Conservation (phyloP, 305 asterid genomes). For the Fraxinus ornus region DNA sequence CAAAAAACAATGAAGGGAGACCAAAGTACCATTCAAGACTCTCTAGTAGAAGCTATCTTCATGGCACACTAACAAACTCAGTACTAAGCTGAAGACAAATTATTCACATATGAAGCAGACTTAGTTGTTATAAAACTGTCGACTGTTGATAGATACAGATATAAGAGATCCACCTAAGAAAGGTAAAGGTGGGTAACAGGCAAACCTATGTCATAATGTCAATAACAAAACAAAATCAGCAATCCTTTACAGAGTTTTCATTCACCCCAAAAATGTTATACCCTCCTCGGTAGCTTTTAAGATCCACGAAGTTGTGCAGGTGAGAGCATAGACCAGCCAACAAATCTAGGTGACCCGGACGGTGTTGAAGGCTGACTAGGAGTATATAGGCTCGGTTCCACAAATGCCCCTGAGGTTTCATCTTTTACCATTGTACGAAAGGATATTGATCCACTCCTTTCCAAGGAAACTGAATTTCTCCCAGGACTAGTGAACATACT, state of each 20-base stretch:
- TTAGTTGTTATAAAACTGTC: not conserved
- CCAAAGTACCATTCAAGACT: not conserved
- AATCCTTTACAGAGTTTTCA: slow-evolving; percentile 19
- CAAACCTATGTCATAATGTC: slow-evolving; percentile 1
- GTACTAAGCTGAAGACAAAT: not conserved
- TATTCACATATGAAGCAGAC: not conserved
- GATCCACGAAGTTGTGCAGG: not conserved
- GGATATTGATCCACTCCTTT: slow-evolving; percentile 32
- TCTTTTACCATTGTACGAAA: slow-evolving; percentile 31
- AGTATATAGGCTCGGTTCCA: slow-evolving; percentile 32
- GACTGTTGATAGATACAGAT: not conserved
- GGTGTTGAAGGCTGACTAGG: slow-evolving; percentile 27
- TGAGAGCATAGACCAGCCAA: slow-evolving; percentile 36
- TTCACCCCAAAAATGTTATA: slow-evolving; percentile 22
- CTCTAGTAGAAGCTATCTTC: not conserved
- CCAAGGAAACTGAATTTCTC: slow-evolving; percentile 28
- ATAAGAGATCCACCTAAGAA: slow-evolving; percentile 15
- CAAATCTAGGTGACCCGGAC: slow-evolving; percentile 29
- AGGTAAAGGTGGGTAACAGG: not conserved
- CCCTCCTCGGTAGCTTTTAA: not conserved
- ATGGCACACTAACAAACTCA: not conserved
- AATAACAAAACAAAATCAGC: slow-evolving; percentile 6
- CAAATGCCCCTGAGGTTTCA: slow-evolving; percentile 28
- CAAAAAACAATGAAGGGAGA: not conserved
- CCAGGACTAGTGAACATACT: slow-evolving; percentile 14